A percentile compares a stretch with the other conserved stretches of the same genome.
phyloP scores from a whole-genome alignment of 2,329 filamentous ascomycete genomes.

The Fusarium floridanum region DNA sequence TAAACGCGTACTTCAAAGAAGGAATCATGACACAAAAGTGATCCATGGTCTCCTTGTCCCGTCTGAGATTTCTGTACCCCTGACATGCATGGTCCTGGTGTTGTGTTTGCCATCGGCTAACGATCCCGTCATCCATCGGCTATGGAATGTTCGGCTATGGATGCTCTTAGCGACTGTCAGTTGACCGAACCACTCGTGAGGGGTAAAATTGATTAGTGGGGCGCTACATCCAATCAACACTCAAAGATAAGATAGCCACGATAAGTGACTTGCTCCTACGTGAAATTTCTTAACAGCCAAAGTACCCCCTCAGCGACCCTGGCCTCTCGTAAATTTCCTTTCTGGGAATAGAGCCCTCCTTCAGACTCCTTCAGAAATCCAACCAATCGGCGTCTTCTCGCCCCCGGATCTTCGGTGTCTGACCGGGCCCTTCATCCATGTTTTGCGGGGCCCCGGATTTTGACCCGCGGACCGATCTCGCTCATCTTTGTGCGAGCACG shows the following conservation, averaged over 20 bases:
- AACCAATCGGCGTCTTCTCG: background rate
- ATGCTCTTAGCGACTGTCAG: background rate
- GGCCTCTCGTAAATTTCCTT: background rate
- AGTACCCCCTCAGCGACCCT: background rate
- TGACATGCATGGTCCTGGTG: background rate
- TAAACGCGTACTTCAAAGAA: background rate
- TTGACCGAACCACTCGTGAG: background rate
- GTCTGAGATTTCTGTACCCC: background rate
- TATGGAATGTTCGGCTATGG: background rate
- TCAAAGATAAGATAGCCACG: fast-evolving
- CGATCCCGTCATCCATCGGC: background rate
- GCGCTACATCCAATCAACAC: fast-evolving
- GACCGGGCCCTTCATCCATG: background rate
- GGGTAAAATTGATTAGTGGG: background rate
- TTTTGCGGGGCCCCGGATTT: slow-evolving; percentile 3
- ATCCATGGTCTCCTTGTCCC: background rate
- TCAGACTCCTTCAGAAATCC: background rate
- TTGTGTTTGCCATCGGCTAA: background rate
- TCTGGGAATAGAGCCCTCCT: background rate
- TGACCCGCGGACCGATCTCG: background rate
- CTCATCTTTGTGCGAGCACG: background rate
- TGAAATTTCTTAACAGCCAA: background rate
- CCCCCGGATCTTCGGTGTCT: background rate
- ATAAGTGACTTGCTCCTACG: background rate
- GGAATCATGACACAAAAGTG: background rate